Conservation (phyloP, 495 filamentous ascomycete genomes). For the Rostrohypoxylon terebratum region DNA sequence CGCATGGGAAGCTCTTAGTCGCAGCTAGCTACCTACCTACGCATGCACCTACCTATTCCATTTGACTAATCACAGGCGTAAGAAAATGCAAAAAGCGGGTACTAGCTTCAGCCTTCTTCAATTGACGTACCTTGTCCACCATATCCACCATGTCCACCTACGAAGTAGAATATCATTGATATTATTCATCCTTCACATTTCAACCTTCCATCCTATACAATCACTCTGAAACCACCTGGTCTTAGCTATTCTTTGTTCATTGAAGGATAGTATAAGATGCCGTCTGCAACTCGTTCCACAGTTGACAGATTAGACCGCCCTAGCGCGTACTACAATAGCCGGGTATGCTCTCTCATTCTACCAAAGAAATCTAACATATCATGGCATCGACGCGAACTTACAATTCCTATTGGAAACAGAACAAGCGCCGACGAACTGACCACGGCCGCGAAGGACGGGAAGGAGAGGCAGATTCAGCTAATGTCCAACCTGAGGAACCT, state of each 20-base stretch:
- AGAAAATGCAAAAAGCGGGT: slow-evolving; percentile 26
- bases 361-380: background rate
- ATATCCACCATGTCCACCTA: too few species aligned
- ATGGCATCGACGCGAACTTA: slow-evolving; percentile 25
- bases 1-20: slow-evolving; percentile 26
- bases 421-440: slow-evolving; percentile 70
- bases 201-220: slow-evolving; percentile 15
- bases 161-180: background rate
- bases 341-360: slow-evolving; percentile 64
- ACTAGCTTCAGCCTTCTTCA: slow-evolving; percentile 35
- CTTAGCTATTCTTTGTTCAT: background rate
- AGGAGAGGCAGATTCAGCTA: slow-evolving; percentile 58
- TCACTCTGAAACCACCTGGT: background rate
- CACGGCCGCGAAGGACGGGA: slow-evolving; percentile 70
- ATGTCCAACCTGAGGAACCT: slow-evolving; percentile 63
- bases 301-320: slow-evolving; percentile 90
- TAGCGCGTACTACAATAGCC: slow-evolving; percentile 85
- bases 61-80: slow-evolving; percentile 18
- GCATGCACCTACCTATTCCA: background rate
- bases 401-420: slow-evolving; percentile 57
- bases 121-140: slow-evolving; percentile 14
- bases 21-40: background rate
- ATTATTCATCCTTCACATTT: slow-evolving; percentile 4
- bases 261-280: slow-evolving; percentile 29
- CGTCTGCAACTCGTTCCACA: slow-evolving; percentile 62